Conservation (phyloP, 2,329 filamentous ascomycete species). For the Trichoderma pleuroti region DNA sequence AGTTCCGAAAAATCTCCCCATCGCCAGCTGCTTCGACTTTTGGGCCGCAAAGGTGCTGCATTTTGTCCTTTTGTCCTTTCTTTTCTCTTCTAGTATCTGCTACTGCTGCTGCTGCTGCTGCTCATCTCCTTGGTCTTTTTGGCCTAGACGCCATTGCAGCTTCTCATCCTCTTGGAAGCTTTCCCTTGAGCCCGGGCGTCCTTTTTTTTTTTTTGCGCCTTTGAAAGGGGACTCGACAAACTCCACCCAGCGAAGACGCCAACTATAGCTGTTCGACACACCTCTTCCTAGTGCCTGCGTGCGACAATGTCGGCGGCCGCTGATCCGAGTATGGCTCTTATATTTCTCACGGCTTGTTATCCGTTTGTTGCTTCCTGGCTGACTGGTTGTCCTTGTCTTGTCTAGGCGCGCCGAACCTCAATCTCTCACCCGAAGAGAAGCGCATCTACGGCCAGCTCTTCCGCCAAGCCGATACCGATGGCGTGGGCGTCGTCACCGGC, state of each 20-base stretch:
- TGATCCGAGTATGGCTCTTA: constrained; percentile 24
- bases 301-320: constrained; percentile 27
- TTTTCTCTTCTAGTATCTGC: background rate
- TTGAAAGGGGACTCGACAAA: background rate
- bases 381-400: constrained; percentile 21
- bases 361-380: background rate
- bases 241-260: constrained; percentile 3
- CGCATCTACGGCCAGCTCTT: constrained; percentile 91
- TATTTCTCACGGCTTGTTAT: background rate
- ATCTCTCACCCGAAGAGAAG: constrained; percentile 89
- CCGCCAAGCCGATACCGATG: constrained; percentile 85
- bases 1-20: constrained; percentile 5
- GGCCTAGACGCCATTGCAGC: background rate
- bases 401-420: constrained; percentile 64
- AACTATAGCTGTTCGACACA: background rate
- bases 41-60: constrained; percentile 11
- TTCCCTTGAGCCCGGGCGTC: background rate
- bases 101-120: background rate
- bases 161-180: background rate
- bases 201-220: background rate
- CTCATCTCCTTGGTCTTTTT: background rate
- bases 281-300: constrained; percentile 17
- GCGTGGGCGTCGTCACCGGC: constrained; percentile 88
- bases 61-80: background rate
- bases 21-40: background rate